Evolutionary conservation across 768 basidiomycete genomes (phyloP), one percentile per base, ranked within the genome.

Genomic region (Rhizopogon roseolus): DNA sequence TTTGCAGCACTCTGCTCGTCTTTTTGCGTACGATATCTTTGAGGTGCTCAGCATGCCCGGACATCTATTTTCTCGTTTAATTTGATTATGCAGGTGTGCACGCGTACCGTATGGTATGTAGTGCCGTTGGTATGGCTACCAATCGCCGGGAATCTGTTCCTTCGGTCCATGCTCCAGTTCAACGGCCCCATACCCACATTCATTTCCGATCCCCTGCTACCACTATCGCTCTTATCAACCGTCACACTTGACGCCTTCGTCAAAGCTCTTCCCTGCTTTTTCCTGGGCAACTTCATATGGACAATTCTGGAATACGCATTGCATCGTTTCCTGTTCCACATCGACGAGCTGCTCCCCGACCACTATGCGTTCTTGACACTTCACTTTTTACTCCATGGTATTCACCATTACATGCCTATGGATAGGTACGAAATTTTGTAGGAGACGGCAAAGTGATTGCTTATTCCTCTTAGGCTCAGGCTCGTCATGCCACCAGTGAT

Each of bases 331-430:
- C 73, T 99, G 48, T 99, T 99, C 84, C 97, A 99, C 70, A 73
- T 99, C 61, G 97, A 99, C 65, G 77, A 83, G 8, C 70, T 78
- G 63, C 80, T 99, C 19, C 97, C 97, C 2, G 97, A 99, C 70
- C 77, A 73, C 54, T 86, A 88, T 5, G 71, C 74, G 49, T 90
- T 88, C 71, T 76, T 98, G 64, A 83, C 84, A 41, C 66, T 98
- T 25, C 97, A 99, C 66, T 99, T 99, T 73, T 66, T 91, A 63
- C 76, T 92, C 66, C 97, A 98, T 64, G 97, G 97, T 14, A 84
- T 99, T 36, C 97, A 99, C 66, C 97, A 99, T 70, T 99, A 95
- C 65, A 76, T 99, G 58, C 97, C 94, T 14, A 97, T 98, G 94
- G 94, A 97, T 65, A 77, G 84, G 88, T 91, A 64, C 57, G 81